These are phyloP conservation scores for Phytophthora kernoviae DNA, from an alignment of 352 stramenopile genomes.

Conservation along the genomic window DNA sequence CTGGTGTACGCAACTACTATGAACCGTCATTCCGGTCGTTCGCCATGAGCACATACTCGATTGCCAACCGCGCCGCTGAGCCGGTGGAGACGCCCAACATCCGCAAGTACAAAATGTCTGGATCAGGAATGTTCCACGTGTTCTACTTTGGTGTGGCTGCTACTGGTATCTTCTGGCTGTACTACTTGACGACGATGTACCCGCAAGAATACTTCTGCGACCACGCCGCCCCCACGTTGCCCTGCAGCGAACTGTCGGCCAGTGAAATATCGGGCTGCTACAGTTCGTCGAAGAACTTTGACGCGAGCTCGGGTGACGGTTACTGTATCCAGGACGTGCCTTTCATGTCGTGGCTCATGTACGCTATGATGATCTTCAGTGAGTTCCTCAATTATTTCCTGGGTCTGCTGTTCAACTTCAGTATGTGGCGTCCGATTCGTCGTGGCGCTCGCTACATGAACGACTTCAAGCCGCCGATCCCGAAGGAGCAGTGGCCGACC, in stretches of 20 bases:
- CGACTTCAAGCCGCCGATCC: conserved; percentile 90
- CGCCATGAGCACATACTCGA: conserved; percentile 90
- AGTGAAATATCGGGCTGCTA: conserved; percentile 59
- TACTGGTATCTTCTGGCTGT: conserved; percentile 78
- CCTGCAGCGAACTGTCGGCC: conserved; percentile 59
- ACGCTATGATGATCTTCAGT: conserved; percentile 84
- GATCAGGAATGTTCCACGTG: conserved; percentile 82
- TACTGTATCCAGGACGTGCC: conserved; percentile 83
- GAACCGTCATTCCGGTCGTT: conserved; percentile 90
- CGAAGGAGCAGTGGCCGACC: conserved; percentile 88
- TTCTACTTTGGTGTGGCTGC: conserved; percentile 82
- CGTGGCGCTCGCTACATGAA: conserved; percentile 88
- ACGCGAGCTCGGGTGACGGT: conserved; percentile 57
- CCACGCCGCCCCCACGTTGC: conserved; percentile 69
- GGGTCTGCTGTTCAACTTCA: conserved; percentile 90
- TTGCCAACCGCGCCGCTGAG: conserved; percentile 86
- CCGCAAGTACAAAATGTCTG: conserved; percentile 92
- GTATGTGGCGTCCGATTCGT: conserved; percentile 91
- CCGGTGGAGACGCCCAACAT: conserved; percentile 90
- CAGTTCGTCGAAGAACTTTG: conserved; percentile 78
- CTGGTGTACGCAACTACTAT: conserved; percentile 82
- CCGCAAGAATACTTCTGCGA: conserved; percentile 83
- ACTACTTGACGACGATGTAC: conserved; percentile 83
- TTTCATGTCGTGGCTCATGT: conserved; percentile 79
- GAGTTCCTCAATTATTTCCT: conserved; percentile 90